Percentiles rank a stretch among this genome's conserved stretches.
phyloP scores from a whole-genome alignment of 768 basidiomycete genomes.

The Xerocomus brunneocitrinus region DNA sequence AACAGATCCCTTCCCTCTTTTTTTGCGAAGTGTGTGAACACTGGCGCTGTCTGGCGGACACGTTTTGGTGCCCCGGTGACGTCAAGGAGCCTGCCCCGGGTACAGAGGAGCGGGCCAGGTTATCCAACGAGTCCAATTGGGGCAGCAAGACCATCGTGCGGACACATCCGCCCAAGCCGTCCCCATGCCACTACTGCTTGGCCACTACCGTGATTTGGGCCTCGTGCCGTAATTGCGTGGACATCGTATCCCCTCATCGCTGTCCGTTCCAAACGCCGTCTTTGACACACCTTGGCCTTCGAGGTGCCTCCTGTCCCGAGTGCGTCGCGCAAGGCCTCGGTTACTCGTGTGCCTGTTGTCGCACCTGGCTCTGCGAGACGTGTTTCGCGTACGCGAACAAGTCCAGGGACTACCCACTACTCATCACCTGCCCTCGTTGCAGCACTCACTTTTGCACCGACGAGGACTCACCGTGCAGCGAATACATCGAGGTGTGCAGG shows the following conservation, averaged over 20 bases:
- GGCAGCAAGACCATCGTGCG: conserved; percentile 11
- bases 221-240: not conserved
- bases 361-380: conserved; percentile 3
- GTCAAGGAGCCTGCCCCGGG: conserved; percentile 5
- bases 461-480: rapidly evolving
- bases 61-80: conserved; percentile 14
- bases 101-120: conserved; percentile 1
- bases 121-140: conserved; percentile 3
- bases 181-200: conserved; percentile 4
- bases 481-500: not conserved
- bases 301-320: conserved; percentile 3
- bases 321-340: conserved; percentile 1
- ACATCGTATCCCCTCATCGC: not conserved
- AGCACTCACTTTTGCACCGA: conserved; percentile 5
- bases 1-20: conserved; percentile 2
- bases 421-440: conserved; percentile 13
- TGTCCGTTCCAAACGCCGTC: conserved; percentile 10
- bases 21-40: conserved; percentile 2
- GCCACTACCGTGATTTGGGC: not conserved
- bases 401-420: not conserved
- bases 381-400: conserved; percentile 2
- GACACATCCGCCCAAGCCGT: conserved; percentile 12
- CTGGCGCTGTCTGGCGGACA: conserved; percentile 14
- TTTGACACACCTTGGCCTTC: not conserved
- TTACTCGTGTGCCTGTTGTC: not conserved